These are phyloP conservation scores for Plasmodium yoelii DNA, from an alignment of 169 alveolate genomes.

Conservation along the genomic window DNA sequence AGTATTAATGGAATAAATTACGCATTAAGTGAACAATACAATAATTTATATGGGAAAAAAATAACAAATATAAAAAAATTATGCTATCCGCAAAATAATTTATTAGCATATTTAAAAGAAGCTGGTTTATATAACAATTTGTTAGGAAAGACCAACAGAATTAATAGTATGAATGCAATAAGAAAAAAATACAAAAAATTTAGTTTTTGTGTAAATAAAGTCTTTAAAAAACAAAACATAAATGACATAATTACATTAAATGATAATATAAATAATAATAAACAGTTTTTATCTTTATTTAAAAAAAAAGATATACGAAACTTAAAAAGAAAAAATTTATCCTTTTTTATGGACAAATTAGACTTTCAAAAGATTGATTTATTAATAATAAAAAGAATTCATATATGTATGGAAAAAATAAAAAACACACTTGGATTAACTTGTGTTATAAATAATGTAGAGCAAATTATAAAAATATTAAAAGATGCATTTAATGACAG, in stretches of 20 bases:
- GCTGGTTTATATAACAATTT: not conserved
- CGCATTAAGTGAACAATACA: constrained; percentile 1
- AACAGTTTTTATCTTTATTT: constrained; percentile 37
- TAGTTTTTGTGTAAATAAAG: constrained; percentile 52
- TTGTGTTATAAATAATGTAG: constrained; percentile 59
- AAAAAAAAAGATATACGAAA: constrained; percentile 44
- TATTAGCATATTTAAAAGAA: not conserved
- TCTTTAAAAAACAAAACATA: constrained; percentile 47
- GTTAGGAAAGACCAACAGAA: constrained; percentile 4
- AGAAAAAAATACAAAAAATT: constrained; percentile 51
- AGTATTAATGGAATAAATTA: not conserved
- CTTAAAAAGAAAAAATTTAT: constrained; percentile 27
- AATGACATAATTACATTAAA: constrained; percentile 59
- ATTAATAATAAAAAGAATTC: constrained; percentile 64
- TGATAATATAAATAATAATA: constrained; percentile 65
- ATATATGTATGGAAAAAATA: constrained; percentile 36
- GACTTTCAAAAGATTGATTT: constrained; percentile 49
- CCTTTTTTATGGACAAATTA: constrained; percentile 55
- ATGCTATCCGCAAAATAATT: constrained; percentile 30
- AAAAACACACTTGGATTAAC: constrained; percentile 36
- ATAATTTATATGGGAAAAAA: constrained; percentile 6
- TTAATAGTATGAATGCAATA: constrained; percentile 15
- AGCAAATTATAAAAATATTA: constrained; percentile 30
- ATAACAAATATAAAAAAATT: constrained; percentile 14
- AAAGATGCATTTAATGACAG: constrained; percentile 65